Evolutionary conservation across 306 rosid genomes (phyloP), one percentile per base, ranked within the genome.

Genomic region (Sophora flavescens): DNA sequence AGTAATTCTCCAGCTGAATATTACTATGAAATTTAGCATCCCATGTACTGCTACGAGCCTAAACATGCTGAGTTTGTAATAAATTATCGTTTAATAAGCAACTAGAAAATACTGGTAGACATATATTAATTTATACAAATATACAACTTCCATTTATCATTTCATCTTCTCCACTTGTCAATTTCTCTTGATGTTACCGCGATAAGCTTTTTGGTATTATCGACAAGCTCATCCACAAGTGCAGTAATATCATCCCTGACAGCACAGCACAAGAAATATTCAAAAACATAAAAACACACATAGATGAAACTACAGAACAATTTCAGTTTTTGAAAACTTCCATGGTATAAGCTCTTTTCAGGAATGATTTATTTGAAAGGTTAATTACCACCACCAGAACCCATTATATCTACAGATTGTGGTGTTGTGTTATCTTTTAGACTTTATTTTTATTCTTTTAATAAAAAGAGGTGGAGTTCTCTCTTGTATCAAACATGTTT

Each of bases 111-210:
- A 69, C 17, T 71, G 74, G 59, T 8, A 44, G 50, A 36, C 52
- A n/a, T 38, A 54, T 39, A 63, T 45, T 41, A 18, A 32, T 77
- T 50, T 48, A 72, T 33, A 28, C 70, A 78, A 63, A 32, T 78
- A 36, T 74, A 54, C 68, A 44, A 12, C 47, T 76, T 44, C 50
- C 54, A 70, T 92, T 47, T 6, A 47, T 12, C 16, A 47, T 47
- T 47, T 47, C 85, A 92, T 85, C 92, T 85, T 81, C 79, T 84
- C 95, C 95, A 87, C 84, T 90, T 94, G 48, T 92, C 96, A 54
- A 92, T 51, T 83, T 86, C 98, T 82, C 39, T 89, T 16, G 96
- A 75, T 61, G 97, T 87, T 45, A 84, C 87, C 72, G 53, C 80
- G 68, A 87, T 82, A 75, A 94, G 86, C 88, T 84, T 94, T 87